Base-by-base conservation (phyloP, 805 yeast genomes). In the Suhomyces kilbournensis region DNA sequence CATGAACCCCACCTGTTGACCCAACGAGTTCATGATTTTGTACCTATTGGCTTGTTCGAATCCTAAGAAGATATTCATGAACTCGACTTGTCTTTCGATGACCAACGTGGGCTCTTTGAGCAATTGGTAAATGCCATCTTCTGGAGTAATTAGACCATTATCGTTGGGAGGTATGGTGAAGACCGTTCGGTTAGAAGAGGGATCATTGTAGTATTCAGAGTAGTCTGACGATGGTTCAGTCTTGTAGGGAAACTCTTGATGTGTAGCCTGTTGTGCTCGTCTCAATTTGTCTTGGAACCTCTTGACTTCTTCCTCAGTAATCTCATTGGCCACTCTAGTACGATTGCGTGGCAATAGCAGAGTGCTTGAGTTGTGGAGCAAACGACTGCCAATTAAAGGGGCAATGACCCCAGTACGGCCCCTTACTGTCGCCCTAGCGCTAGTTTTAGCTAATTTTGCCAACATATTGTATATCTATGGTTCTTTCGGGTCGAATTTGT, bases 11-110 rank as follows among this genome's bases (percentile, higher is more conserved):
- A 94, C 63, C 48, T 81, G 84, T 49, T 82, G 76, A 0, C 98
- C 98, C 56, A 74, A 59, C 0, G 87, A 78, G 66, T 90, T 87
- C 83, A 85, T 78, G 44, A 94, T 79, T 10, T 76, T 78, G 64
- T 93, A 93, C 57, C 78, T 74, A 65, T 92, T 93, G 1, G 94
- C 90, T 70, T 94, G 98, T 66, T 93, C 98, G 61, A 88, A 90
- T 1, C 97, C 97, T 10, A 92, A 64, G 49, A 91, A 79, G 15
- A 94, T 76, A 63, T 90, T 92, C 90, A 90, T 85, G 74, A 86
- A 79, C 71, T 94, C 98, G 22, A 94, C 75, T 63, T 89, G 88
- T 52, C 99, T 78, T 63, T 93, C 97, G 45, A 94, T 82, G 0
- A 93, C 90, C 19, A 93, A 68, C 4, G 93, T 87, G 1, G 97